phyloP scores from a whole-genome alignment of 495 filamentous ascomycete genomes.

The Aspergillus incahuasiensis region DNA sequence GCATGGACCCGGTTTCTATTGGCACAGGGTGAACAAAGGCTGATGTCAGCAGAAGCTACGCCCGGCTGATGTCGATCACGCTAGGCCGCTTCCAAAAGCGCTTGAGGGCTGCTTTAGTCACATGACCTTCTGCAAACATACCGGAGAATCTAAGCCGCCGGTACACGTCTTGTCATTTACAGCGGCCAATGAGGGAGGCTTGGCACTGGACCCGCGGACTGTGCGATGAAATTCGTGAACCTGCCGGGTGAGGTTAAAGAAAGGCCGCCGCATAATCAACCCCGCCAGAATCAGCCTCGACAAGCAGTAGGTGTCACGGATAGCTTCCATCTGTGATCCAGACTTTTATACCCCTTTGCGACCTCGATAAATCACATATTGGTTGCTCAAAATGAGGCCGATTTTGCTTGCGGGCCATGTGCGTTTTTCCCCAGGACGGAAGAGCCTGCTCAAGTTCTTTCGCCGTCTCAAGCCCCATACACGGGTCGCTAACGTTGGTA shows the following conservation, averaged over 20 bases:
- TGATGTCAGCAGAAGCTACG: slow-evolving; percentile 2
- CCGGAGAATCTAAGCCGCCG: slow-evolving; percentile 26
- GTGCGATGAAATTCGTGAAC: slow-evolving; percentile 48
- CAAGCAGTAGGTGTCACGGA: slow-evolving; percentile 20
- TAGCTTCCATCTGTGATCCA: slow-evolving; percentile 19
- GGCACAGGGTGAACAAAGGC: slow-evolving; percentile 7
- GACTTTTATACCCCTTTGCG: slow-evolving; percentile 6
- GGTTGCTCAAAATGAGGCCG: slow-evolving; percentile 69
- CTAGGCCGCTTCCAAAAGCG: neutral
- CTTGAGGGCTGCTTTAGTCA: slow-evolving; percentile 28
- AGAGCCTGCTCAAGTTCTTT: slow-evolving; percentile 12
- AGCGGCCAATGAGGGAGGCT: slow-evolving; percentile 30
- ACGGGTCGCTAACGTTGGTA: slow-evolving; percentile 19
- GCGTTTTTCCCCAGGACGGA: slow-evolving; percentile 26
- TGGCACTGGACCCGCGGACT: slow-evolving; percentile 37
- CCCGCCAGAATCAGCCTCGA: slow-evolving; percentile 35
- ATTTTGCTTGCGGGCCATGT: slow-evolving; percentile 93
- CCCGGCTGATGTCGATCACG: neutral
- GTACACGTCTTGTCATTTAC: slow-evolving; percentile 13
- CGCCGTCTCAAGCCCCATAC: slow-evolving; percentile 5
- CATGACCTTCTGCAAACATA: slow-evolving; percentile 23
- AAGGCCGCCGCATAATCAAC: slow-evolving; percentile 32
- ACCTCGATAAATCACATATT: slow-evolving; percentile 14
- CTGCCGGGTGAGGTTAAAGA: slow-evolving; percentile 36
- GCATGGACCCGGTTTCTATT: neutral